A percentile compares a stretch with the other conserved stretches of the same genome.
These are phyloP conservation scores for Fagopyrum tataricum DNA, from an alignment of 148 eudicot genomes.

Conservation along the genomic window DNA sequence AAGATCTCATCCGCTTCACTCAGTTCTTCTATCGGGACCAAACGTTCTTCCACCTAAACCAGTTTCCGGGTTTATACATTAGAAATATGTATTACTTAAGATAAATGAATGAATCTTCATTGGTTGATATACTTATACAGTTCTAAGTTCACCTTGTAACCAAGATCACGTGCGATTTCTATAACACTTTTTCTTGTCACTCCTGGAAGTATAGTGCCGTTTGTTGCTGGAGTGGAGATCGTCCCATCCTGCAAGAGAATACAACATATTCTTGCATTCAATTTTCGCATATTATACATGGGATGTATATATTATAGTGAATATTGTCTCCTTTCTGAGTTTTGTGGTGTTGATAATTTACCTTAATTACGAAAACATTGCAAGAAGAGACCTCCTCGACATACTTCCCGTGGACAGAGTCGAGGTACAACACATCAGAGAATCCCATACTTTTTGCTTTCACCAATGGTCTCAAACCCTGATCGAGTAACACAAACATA, in stretches of 20 bases:
- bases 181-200: slow-evolving; percentile 77
- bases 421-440: slow-evolving; percentile 21
- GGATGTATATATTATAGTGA: not conserved
- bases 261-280: not conserved
- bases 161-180: slow-evolving; percentile 68
- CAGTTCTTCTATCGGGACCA: slow-evolving; percentile 17
- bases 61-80: not conserved
- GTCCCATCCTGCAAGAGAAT: slow-evolving; percentile 39
- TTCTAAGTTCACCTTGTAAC: slow-evolving; percentile 39
- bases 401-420: slow-evolving; percentile 17
- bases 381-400: slow-evolving; percentile 25
- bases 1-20: slow-evolving; percentile 21
- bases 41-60: slow-evolving; percentile 16
- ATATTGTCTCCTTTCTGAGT: not conserved
- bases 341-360: not conserved
- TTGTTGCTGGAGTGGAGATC: slow-evolving; percentile 60
- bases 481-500: not conserved
- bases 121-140: not conserved
- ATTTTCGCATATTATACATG: not conserved
- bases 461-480: slow-evolving; percentile 13
- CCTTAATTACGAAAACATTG: slow-evolving; percentile 19
- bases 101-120: not conserved
- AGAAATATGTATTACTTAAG: not conserved
- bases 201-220: slow-evolving; percentile 80
- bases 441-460: slow-evolving; percentile 20